A percentile compares a stretch with the other conserved stretches of the same genome.
These are phyloP conservation scores for Oemleria cerasiformis DNA, from an alignment of 306 rosid genomes.

Conservation along the genomic window DNA sequence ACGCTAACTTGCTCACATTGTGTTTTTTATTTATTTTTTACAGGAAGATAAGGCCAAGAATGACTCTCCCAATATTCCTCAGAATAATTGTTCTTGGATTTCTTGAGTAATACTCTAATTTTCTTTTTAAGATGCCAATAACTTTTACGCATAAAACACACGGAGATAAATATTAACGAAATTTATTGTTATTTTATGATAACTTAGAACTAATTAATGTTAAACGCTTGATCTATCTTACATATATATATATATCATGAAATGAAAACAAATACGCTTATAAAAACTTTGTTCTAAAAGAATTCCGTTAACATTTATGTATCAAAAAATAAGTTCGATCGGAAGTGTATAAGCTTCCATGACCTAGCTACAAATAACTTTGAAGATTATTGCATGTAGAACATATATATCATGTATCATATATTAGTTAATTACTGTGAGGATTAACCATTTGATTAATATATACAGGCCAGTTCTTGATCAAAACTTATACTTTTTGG, in stretches of 20 bases:
- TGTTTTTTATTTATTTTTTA: background rate
- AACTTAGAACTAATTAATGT: too few species aligned
- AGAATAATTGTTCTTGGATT: constrained; percentile 76
- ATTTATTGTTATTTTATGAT: too few species aligned
- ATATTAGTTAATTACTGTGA: background rate
- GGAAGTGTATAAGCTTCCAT: too few species aligned
- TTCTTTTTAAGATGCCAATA: background rate
- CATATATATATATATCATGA: too few species aligned
- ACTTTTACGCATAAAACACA: background rate
- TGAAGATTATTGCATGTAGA: background rate
- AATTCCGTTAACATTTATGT: too few species aligned
- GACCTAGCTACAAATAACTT: background rate
- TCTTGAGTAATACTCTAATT: constrained; percentile 69
- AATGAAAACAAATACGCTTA: too few species aligned
- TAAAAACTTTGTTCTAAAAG: too few species aligned
- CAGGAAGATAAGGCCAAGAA: constrained; percentile 90
- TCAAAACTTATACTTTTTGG: constrained; percentile 87
- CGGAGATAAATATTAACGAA: too few species aligned
- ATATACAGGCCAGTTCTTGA: constrained; percentile 88
- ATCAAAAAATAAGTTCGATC: too few species aligned
- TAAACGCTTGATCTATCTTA: too few species aligned
- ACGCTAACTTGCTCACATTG: background rate
- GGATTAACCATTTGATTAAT: constrained; percentile 2
- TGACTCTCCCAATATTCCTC: constrained; percentile 83
- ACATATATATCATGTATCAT: background rate